These are phyloP conservation scores for Salix dunnii DNA, from an alignment of 345 rosid genomes.

Conservation along the genomic window DNA sequence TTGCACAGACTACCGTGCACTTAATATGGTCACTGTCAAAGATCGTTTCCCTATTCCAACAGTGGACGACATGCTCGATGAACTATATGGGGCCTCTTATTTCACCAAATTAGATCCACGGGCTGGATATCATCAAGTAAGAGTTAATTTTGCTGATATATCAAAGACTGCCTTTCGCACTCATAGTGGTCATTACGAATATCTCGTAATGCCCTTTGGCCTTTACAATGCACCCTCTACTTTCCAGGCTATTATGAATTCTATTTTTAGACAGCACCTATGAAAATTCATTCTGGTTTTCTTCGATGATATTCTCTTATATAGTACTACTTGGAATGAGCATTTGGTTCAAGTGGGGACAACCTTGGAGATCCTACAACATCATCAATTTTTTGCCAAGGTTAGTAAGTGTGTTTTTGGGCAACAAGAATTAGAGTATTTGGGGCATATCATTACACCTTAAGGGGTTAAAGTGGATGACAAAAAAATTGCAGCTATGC, in stretches of 20 bases:
- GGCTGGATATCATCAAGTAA: not conserved
- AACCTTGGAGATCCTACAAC: not conserved
- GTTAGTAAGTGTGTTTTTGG: no score
- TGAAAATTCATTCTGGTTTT: not conserved
- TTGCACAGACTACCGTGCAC: not conserved
- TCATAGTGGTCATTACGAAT: no score
- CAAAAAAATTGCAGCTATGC: no score
- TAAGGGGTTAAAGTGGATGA: no score
- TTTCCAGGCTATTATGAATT: not conserved
- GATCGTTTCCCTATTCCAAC: not conserved
- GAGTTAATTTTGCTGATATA: not conserved
- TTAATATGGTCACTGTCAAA: not conserved
- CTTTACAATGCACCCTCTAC: no score
- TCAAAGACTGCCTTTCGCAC: not conserved
- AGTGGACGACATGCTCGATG: not conserved
- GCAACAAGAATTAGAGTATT: no score
- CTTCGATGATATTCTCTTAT: not conserved
- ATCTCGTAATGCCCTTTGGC: no score
- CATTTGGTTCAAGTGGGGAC: not conserved
- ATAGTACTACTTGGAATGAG: not conserved
- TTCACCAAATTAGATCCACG: not conserved
- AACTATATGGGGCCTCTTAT: not conserved
- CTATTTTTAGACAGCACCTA: not conserved
- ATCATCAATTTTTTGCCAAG: not conserved
- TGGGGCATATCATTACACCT: no score